Base-by-base conservation (phyloP, 192 early-diverging fungal species). In the Powellomyces hirtus region DNA sequence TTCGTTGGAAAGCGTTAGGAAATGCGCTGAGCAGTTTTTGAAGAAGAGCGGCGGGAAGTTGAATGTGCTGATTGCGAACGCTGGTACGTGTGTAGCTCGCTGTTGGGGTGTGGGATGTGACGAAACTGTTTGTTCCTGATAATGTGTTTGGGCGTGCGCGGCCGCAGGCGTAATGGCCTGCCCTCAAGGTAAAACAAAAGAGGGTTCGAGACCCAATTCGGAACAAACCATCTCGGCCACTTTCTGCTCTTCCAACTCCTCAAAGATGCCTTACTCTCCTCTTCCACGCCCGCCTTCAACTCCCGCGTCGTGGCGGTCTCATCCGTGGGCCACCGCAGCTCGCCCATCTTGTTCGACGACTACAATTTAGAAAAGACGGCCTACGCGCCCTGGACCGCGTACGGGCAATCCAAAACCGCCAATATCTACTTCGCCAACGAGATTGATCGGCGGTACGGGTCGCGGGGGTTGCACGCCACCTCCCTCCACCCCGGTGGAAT, bases 121-220 rank as follows among this genome's bases (percentile, higher is more conserved):
- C n/a, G n/a, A n/a, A n/a, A n/a, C n/a, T n/a, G n/a, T n/a, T n/a
- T n/a, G n/a, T n/a, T n/a, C n/a, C n/a, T n/a, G n/a, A n/a, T n/a
- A n/a, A n/a, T n/a, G n/a, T n/a, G n/a, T n/a, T n/a, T n/a, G n/a
- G n/a, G n/a, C n/a, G n/a, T n/a, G n/a, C n/a, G n/a, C n/a, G n/a
- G n/a, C n/a, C n/a, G n/a, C n/a, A 38, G 76, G 74, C n/a, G 53
- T 79, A 49, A 86, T 86, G 85, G 72, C 77, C 24, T 71, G 64
- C 30, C 81, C 81, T 7, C 69, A 72, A 52, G 51, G 69, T 0
- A 31, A 38, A 16, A 78, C 81, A 8, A 64, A 67, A n/a, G 81
- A 88, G 26, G 84, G 84, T 26, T 75, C 38, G 84, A 87, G 68
- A 72, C 72, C 18, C 86, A 87, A 58, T 76, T 88, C 37, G 83